Conservation (phyloP, 2,329 filamentous ascomycete genomes). For the Colletotrichum sp. region DNA sequence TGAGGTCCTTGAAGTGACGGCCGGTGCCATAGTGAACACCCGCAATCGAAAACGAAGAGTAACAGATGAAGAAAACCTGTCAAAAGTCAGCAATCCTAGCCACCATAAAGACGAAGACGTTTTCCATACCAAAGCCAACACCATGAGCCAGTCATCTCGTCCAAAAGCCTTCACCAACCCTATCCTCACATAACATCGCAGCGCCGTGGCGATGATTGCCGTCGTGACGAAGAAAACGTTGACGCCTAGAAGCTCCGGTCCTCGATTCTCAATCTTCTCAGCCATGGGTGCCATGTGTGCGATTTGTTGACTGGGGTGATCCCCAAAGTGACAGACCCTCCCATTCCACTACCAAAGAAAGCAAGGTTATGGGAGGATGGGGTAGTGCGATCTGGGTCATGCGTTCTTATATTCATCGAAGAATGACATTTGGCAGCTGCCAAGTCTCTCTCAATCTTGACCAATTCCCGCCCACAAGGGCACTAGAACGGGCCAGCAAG, state of each 20-base stretch:
- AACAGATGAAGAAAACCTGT: slow-evolving; percentile 40
- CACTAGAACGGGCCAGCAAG: background rate
- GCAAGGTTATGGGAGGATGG: background rate
- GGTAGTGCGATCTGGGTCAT: background rate
- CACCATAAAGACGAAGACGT: accelerated
- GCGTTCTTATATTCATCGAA: background rate
- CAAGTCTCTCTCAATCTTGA: background rate
- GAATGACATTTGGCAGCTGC: background rate
- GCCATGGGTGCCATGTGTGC: slow-evolving; percentile 3
- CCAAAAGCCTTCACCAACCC: slow-evolving; percentile 42
- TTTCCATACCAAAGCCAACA: slow-evolving; percentile 32
- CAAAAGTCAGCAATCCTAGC: background rate
- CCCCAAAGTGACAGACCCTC: background rate
- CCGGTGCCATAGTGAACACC: slow-evolving; percentile 47
- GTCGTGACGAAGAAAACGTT: slow-evolving; percentile 31
- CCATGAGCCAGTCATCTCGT: slow-evolving; percentile 44
- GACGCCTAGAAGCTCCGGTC: slow-evolving; percentile 36
- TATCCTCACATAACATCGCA: slow-evolving; percentile 39
- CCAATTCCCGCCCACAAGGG: background rate
- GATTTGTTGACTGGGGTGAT: background rate
- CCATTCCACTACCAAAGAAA: background rate
- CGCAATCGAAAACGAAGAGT: slow-evolving; percentile 33
- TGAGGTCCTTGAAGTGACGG: slow-evolving; percentile 37
- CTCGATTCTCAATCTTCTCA: slow-evolving; percentile 35
- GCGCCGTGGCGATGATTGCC: slow-evolving; percentile 29